Percentiles rank a stretch among this genome's conserved stretches.
These are phyloP conservation scores for Plectosphaerella cucumerina DNA, from an alignment of 2,329 filamentous ascomycete species.

Conservation along the genomic window DNA sequence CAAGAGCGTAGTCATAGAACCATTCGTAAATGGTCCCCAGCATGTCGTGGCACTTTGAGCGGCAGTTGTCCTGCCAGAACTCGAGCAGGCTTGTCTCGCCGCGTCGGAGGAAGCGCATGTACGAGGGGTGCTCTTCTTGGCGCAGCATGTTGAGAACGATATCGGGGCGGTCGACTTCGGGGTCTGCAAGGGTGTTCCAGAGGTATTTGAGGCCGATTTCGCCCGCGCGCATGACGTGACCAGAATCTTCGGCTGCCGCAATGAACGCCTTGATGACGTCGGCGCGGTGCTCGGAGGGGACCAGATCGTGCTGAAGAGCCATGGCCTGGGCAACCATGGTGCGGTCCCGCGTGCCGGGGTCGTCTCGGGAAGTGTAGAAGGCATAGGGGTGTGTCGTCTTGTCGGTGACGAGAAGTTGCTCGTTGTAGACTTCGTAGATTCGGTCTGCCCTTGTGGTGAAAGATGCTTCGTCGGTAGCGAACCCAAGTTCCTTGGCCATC, in stretches of 20 bases:
- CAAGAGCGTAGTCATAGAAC: conserved; percentile 38
- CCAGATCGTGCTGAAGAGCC: conserved; percentile 18
- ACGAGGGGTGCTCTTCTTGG: conserved; percentile 42
- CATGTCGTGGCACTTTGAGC: conserved; percentile 43
- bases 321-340: conserved; percentile 34
- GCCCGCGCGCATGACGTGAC: conserved; percentile 31
- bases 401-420: conserved; percentile 25
- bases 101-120: conserved; percentile 40
- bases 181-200: conserved; percentile 31
- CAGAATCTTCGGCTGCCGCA: conserved; percentile 18
- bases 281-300: conserved; percentile 13
- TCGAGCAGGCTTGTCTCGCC: conserved; percentile 39
- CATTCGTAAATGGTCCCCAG: conserved; percentile 43
- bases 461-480: conserved; percentile 16
- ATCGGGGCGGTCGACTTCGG: conserved; percentile 31
- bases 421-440: conserved; percentile 27
- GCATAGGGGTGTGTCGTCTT: conserved; percentile 24
- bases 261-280: conserved; percentile 17
- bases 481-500: conserved; percentile 27
- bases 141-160: conserved; percentile 38
- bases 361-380: conserved; percentile 32
- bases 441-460: conserved; percentile 21
- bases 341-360: conserved; percentile 23
- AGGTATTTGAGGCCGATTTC: conserved; percentile 37
- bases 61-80: conserved; percentile 39